phyloP scores from a whole-genome alignment of 257 asterid genomes.

The Forsythia viridissima region DNA sequence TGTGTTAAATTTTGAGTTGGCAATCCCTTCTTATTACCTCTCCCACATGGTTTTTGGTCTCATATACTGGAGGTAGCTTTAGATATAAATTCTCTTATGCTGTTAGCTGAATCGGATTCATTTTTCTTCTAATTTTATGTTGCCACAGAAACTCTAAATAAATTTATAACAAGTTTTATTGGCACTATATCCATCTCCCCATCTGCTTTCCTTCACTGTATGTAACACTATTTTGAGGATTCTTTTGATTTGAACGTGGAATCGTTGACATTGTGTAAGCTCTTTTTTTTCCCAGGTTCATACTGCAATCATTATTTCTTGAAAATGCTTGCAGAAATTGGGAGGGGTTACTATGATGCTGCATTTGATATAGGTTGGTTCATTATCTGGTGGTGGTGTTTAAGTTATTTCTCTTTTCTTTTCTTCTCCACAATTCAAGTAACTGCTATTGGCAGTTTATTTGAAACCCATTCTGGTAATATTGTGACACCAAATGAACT shows the following conservation, averaged over 20 bases:
- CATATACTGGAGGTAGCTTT: neutral
- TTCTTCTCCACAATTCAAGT: conserved; percentile 1
- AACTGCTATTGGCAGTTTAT: neutral
- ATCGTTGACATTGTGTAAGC: neutral
- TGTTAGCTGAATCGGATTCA: too few species aligned
- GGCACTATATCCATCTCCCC: neutral
- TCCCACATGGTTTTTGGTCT: neutral
- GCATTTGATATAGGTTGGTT: conserved; percentile 69
- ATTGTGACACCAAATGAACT: neutral
- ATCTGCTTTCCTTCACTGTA: conserved; percentile 13
- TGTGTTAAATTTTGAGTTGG: neutral
- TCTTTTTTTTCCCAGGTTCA: conserved; percentile 41
- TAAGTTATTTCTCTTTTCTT: neutral
- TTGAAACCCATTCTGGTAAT: neutral
- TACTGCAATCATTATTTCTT: conserved; percentile 88
- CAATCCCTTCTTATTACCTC: neutral
- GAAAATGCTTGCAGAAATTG: conserved; percentile 86
- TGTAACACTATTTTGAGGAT: too few species aligned
- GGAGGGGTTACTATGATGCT: conserved; percentile 80
- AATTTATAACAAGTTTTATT: neutral
- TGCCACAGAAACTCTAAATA: neutral
- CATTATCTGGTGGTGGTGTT: neutral
- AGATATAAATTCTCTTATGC: too few species aligned
- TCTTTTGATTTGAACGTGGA: too few species aligned
- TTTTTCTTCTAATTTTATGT: too few species aligned